Evolutionary conservation across 2,329 filamentous ascomycete genomes (phyloP), one percentile per base, ranked within the genome.

Genomic region (Aspergillus spinulosporus): DNA sequence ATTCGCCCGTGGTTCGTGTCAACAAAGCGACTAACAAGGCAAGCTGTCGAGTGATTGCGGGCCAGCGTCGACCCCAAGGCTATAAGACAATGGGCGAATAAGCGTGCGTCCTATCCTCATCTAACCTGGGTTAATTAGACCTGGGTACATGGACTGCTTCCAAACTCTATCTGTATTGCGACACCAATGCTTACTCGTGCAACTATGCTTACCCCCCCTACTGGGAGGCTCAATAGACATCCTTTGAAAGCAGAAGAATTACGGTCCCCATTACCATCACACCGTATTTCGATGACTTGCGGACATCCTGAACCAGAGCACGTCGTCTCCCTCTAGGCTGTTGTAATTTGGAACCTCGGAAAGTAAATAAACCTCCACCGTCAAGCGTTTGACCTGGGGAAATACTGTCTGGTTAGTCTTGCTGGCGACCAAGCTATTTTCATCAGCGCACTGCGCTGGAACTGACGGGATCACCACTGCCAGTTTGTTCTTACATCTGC

Each of bases 11-110:
- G n/a, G 11, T 26, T 36, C 28, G 1, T 8, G 14, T 28, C 40
- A 21, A 45, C 11, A 31, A 31, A 44, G 39, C 44, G 31, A 43
- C 43, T 40, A 29, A 56, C 28, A 12, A 21, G 32, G 49, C 39
- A 57, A 52, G 29, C 40, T 49, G 55, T 51, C 43, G 48, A 56
- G 47, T 57, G 55, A 49, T 49, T 34, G 49, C 45, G 39, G 32
- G 15, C 44, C 40, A 53, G 55, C 40, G 40, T 39, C 55, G 26
- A 52, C 45, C 32, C 43, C 39, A 14, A 39, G 31, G 29, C 28
- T 15, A 44, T 54, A 36, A n/a, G 52, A 45, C 28, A 14, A 44
- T 54, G 36, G 52, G 39, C 52, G 37, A 49, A 49, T 54, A 12
- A 49, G n/a, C n/a, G 48, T 52, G 34, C 49, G 12, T 31, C 4